A percentile compares a stretch with the other conserved stretches of the same genome.
phyloP scores from a whole-genome alignment of 192 early-diverging fungal genomes.

The Radiomyces spectabilis region DNA sequence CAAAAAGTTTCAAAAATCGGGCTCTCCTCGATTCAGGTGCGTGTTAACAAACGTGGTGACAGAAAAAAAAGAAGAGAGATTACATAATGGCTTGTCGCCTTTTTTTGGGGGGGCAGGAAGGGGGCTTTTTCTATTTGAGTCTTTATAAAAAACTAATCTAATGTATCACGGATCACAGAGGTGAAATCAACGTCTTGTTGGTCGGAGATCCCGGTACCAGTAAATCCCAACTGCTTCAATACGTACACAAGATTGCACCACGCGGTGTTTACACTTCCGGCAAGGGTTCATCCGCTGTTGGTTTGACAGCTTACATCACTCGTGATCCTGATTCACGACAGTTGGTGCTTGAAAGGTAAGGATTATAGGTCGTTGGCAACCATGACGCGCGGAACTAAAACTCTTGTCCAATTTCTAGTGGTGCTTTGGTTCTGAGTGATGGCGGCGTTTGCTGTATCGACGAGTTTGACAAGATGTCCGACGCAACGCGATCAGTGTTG shows the following conservation, averaged over 20 bases:
- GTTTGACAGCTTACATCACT: slow-evolving; percentile 92
- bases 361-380: neutral
- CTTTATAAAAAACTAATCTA: no score
- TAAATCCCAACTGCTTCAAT: slow-evolving; percentile 90
- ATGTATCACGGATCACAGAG: no score
- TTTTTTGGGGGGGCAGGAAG: no score
- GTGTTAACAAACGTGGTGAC: no score
- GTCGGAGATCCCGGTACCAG: slow-evolving; percentile 96
- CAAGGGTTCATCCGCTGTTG: slow-evolving; percentile 94
- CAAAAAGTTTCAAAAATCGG: slow-evolving; percentile 67
- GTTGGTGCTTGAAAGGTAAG: slow-evolving; percentile 85
- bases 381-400: no score
- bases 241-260: slow-evolving; percentile 89
- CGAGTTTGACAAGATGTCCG: slow-evolving; percentile 99
- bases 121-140: no score
- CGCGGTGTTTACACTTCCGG: slow-evolving; percentile 96
- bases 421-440: slow-evolving; percentile 92
- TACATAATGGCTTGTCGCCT: no score
- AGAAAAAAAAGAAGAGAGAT: no score
- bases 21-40: slow-evolving; percentile 47
- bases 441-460: slow-evolving; percentile 97
- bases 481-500: slow-evolving; percentile 84
- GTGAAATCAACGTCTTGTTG: slow-evolving; percentile 90
- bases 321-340: slow-evolving; percentile 93
- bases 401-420: slow-evolving; percentile 37